These are phyloP conservation scores for Soucietia sequanensis DNA, from an alignment of 805 yeast genomes.

Conservation along the genomic window DNA sequence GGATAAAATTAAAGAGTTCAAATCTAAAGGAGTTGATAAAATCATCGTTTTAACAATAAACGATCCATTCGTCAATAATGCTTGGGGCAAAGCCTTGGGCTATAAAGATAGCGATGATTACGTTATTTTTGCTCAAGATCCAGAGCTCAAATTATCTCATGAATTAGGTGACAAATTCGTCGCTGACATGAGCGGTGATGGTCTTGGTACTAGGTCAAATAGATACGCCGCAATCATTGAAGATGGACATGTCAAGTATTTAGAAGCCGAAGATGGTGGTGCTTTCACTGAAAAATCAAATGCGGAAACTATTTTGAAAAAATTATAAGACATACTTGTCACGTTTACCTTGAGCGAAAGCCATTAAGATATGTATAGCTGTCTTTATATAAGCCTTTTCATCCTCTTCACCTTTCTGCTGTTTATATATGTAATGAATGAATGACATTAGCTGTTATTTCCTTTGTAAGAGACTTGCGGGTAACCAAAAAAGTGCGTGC, in stretches of 20 bases:
- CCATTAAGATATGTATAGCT: too few relatives aligned
- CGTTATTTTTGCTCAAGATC: constrained; percentile 64
- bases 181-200: constrained; percentile 52
- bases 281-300: constrained; percentile 23
- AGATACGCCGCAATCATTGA: constrained; percentile 75
- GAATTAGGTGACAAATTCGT: constrained; percentile 53
- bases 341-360: too few relatives aligned
- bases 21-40: constrained; percentile 60
- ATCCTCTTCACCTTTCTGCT: too few relatives aligned
- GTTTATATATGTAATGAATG: too few relatives aligned
- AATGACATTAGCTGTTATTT: too few relatives aligned
- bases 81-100: constrained; percentile 62
- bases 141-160: constrained; percentile 57
- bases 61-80: constrained; percentile 68
- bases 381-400: too few relatives aligned
- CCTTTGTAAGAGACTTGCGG: too few relatives aligned
- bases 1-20: constrained; percentile 47
- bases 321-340: too few relatives aligned
- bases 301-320: constrained; percentile 23
- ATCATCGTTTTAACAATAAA: constrained; percentile 64
- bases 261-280: constrained; percentile 25
- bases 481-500: too few relatives aligned
- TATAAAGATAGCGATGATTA: constrained; percentile 30
- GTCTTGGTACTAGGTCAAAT: constrained; percentile 57
- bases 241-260: constrained; percentile 37